Base-by-base conservation (phyloP, 176 grass and related monocot species). In the Pontederia paniculata region DNA sequence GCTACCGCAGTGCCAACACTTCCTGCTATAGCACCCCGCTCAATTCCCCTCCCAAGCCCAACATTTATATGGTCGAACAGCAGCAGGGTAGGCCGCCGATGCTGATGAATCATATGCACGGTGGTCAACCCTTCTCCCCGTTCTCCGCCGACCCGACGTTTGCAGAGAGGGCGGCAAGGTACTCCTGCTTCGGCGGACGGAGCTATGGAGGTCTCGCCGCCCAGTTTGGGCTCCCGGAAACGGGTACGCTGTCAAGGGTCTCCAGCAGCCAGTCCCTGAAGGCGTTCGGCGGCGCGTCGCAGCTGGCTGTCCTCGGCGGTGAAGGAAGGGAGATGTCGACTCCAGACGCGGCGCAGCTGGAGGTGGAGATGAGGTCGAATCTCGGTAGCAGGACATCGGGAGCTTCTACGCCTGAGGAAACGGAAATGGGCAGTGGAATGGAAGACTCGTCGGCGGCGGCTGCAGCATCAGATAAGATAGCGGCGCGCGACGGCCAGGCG, bases 21-120 rank as follows among this genome's bases (percentile, higher is more conserved):
- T 88, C 79, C 53, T 77, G 76, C 60, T 88, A 83, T 63, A 83
- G 73, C 76, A 88, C 72, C 45, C 84, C 76, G 4, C 73, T 80
- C 55, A 80, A 77, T 67, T 88, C 84, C 49, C 79, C 84, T 23
- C 73, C 65, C n/a, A 57, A 67, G 61, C 64, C 53, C 13, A 50
- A 61, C 41, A 23, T 72, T 49, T 45, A 56, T 23, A 31, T 20
- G 12, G 43, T 54, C 49, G 47, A 62, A 15, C 67, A 8, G 19
- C 66, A 17, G 17, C 47, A 21, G 45, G 45, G 23, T 15, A 17
- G 64, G 23, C 43, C 37, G 1, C 47, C 23, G 50, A 17, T 66
- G 48, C 49, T n/a, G 15, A 10, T 62, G 59, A 62, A 62, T 48
- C 59, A 2, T 22, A 21, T 46, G 17, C 18, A 42, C 8, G 43